These are phyloP conservation scores for Pseudocercospora musae DNA, from an alignment of 2,329 filamentous ascomycete species.

Conservation along the genomic window DNA sequence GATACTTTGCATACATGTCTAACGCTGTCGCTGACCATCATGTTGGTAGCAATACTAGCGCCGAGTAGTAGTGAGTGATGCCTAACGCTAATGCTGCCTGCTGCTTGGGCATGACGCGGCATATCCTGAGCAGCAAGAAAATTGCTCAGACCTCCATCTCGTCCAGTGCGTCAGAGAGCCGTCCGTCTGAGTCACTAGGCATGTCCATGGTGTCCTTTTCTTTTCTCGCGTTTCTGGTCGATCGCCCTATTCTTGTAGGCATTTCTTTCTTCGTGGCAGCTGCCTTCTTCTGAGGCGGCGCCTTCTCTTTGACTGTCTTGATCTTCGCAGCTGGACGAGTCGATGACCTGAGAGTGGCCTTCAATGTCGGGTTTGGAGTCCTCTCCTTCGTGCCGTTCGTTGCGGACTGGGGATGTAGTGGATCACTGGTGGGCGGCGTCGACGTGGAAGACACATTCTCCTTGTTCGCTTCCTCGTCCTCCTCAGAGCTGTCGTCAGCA, in stretches of 20 bases:
- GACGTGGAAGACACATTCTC: conserved; percentile 29
- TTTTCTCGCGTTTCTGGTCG: conserved; percentile 20
- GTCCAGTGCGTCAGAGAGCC: conserved; percentile 28
- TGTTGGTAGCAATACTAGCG: neutral
- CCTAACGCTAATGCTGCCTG: neutral
- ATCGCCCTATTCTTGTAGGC: conserved; percentile 15
- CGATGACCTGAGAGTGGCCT: neutral
- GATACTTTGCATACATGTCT: neutral
- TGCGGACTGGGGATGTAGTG: conserved; percentile 11
- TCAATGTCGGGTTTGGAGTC: conserved; percentile 1
- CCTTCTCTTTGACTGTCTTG: conserved; percentile 5
- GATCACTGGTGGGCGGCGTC: conserved; percentile 33
- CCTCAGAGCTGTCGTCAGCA: conserved; percentile 23
- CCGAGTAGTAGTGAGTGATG: neutral
- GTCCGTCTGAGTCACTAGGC: conserved; percentile 25
- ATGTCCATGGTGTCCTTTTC: conserved; percentile 28
- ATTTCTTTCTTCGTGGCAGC: conserved; percentile 17
- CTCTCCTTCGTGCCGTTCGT: neutral
- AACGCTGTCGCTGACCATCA: neutral
- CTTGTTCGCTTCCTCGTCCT: conserved; percentile 27
- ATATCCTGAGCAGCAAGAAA: neutral
- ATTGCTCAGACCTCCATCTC: conserved; percentile 24
- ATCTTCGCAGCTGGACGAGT: neutral
- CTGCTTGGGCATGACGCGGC: neutral
- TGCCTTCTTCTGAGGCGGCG: conserved; percentile 14